A percentile compares a stretch with the other conserved stretches of the same genome.
Conservation (phyloP, 257 asterid genomes). For the Capsicum chinense region DNA sequence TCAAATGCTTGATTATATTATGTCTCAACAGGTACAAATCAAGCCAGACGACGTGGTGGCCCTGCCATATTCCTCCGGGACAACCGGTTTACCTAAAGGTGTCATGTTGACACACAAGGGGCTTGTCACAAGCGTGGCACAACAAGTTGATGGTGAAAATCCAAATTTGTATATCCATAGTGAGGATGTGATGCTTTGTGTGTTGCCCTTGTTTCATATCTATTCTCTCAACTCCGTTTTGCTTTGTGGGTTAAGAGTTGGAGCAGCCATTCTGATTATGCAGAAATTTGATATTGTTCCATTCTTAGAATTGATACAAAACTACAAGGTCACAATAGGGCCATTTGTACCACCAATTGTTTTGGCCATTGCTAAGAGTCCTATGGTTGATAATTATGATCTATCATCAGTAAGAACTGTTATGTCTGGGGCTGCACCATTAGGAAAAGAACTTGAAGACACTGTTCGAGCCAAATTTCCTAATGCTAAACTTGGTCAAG, state of each 20-base stretch:
- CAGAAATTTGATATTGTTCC: conserved; percentile 76
- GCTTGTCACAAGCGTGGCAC: conserved; percentile 84
- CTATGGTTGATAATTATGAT: conserved; percentile 73
- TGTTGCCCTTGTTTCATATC: conserved; percentile 79
- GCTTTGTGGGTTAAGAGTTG: conserved; percentile 89
- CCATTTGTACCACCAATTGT: conserved; percentile 97
- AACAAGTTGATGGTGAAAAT: conserved; percentile 93
- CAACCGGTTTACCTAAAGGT: conserved; percentile 94
- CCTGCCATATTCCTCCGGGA: conserved; percentile 91
- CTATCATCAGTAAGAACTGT: conserved; percentile 77
- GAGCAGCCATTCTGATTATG: conserved; percentile 82
- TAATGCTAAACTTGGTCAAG: conserved; percentile 90
- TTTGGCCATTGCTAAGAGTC: conserved; percentile 73
- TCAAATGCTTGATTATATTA: neutral
- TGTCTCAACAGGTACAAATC: conserved; percentile 35
- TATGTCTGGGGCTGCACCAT: conserved; percentile 99
- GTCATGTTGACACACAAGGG: conserved; percentile 96
- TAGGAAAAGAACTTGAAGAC: conserved; percentile 94
- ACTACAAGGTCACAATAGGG: conserved; percentile 74
- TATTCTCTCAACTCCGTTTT: conserved; percentile 74
- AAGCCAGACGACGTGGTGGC: conserved; percentile 80
- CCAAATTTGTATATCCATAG: conserved; percentile 76
- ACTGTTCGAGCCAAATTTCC: conserved; percentile 77
- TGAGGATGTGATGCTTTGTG: conserved; percentile 81
- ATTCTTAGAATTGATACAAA: conserved; percentile 76